Percentiles rank a stretch among this genome's conserved stretches.
Evolutionary conservation across 345 rosid species (phyloP).

Genomic region (Euphorbia pulcherrima): DNA sequence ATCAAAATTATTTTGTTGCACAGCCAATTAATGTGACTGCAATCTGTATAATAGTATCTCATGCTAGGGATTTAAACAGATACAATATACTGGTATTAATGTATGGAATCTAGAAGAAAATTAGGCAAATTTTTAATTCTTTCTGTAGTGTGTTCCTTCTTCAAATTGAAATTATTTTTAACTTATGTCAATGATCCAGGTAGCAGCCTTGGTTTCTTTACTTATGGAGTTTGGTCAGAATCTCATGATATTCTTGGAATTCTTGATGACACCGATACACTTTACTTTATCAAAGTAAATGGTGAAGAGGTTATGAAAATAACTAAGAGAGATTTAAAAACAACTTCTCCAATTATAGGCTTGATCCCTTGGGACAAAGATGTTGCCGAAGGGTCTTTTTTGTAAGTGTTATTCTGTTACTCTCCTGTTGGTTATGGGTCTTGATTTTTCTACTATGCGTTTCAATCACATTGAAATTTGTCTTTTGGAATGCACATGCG

Average conservation of each 20-base stretch:
- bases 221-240: conserved; percentile 83
- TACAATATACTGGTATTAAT: not conserved
- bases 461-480: not conserved
- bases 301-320: conserved; percentile 76
- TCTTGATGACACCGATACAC: conserved; percentile 52
- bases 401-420: conserved; percentile 45
- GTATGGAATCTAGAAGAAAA: not conserved
- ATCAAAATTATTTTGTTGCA: not conserved
- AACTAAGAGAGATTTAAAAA: conserved; percentile 53
- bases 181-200: conserved; percentile 46
- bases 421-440: not conserved
- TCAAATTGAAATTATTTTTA: conserved; percentile 14
- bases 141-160: not conserved
- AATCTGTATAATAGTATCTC: not conserved
- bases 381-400: conserved; percentile 45
- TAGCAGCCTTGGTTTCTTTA: conserved; percentile 42
- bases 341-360: conserved; percentile 60
- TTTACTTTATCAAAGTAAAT: conserved; percentile 71
- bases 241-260: conserved; percentile 76
- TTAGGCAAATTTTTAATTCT: not conserved
- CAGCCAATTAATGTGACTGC: not conserved
- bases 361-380: conserved; percentile 48
- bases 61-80: not conserved
- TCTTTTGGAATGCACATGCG: not conserved
- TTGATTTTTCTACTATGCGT: not conserved